A percentile compares a stretch with the other conserved stretches of the same genome.
These are phyloP conservation scores for Aspergillus vadensis DNA, from an alignment of 2,329 filamentous ascomycete species.

Conservation along the genomic window DNA sequence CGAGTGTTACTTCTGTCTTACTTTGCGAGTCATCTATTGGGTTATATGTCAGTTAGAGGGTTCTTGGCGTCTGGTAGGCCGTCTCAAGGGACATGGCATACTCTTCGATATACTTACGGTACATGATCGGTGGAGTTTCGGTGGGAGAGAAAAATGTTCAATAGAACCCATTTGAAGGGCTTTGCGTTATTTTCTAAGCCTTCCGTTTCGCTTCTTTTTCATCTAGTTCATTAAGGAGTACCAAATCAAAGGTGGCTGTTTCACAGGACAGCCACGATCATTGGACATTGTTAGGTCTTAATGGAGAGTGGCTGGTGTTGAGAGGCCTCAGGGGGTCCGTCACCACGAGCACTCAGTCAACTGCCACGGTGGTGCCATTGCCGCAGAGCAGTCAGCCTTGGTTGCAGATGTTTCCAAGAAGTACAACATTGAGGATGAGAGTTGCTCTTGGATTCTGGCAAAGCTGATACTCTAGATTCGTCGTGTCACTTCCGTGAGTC, in stretches of 20 bases:
- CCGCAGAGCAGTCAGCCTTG: neutral
- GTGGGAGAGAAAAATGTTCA: neutral
- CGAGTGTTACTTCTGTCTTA: too few species aligned
- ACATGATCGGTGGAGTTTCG: slow-evolving; percentile 1
- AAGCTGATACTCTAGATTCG: neutral
- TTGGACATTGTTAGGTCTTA: neutral
- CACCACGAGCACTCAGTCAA: neutral
- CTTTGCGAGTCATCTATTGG: neutral
- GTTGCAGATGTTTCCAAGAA: neutral
- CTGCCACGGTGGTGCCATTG: neutral
- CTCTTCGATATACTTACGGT: slow-evolving; percentile 7
- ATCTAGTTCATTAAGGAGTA: neutral
- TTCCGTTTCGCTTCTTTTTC: neutral
- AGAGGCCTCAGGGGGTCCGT: neutral
- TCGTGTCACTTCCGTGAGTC: too few species aligned
- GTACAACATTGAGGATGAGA: neutral
- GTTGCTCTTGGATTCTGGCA: neutral
- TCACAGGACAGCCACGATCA: neutral
- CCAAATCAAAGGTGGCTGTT: neutral
- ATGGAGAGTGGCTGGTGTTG: neutral
- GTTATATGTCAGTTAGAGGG: neutral
- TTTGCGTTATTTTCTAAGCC: neutral
- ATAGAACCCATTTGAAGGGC: neutral
- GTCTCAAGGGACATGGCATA: neutral
- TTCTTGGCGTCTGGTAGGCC: neutral